Conservation (phyloP, 768 basidiomycete genomes). For the Boletus rex-veris region DNA sequence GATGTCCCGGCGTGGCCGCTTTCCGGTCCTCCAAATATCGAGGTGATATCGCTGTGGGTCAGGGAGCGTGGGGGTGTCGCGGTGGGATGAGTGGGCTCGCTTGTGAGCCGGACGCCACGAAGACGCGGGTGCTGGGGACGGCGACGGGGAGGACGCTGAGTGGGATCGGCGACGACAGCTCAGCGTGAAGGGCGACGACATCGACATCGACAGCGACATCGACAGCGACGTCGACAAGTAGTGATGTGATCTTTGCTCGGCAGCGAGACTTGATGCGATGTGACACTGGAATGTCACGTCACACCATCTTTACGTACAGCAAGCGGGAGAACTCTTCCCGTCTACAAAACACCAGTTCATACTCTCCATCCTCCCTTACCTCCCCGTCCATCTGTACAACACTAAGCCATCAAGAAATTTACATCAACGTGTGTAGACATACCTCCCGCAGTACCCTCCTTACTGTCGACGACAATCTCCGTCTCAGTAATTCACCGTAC, state of each 20-base stretch:
- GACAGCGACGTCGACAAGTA: slow-evolving; percentile 4
- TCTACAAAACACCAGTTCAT: slow-evolving; percentile 24
- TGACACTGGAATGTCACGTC: slow-evolving; percentile 23
- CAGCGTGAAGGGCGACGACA: slow-evolving; percentile 35
- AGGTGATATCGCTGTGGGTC: slow-evolving; percentile 49
- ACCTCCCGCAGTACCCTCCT: slow-evolving; percentile 31
- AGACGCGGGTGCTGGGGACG: slow-evolving; percentile 34
- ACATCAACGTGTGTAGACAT: background rate
- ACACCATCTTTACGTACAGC: slow-evolving; percentile 20
- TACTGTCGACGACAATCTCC: slow-evolving; percentile 28
- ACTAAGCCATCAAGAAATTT: background rate
- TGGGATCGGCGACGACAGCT: slow-evolving; percentile 52
- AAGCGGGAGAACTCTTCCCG: slow-evolving; percentile 12
- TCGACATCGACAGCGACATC: slow-evolving; percentile 17
- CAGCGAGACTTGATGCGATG: slow-evolving; percentile 5
- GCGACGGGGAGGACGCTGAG: slow-evolving; percentile 41
- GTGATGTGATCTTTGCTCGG: slow-evolving; percentile 17
- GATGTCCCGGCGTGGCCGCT: slow-evolving; percentile 48
- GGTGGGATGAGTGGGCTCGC: slow-evolving; percentile 43
- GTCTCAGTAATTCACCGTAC: slow-evolving; percentile 32
- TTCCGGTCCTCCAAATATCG: slow-evolving; percentile 52
- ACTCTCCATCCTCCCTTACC: background rate
- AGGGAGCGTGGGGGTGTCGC: slow-evolving; percentile 33
- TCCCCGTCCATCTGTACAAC: slow-evolving; percentile 2
- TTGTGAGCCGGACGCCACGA: slow-evolving; percentile 46